phyloP scores from a whole-genome alignment of 2,329 filamentous ascomycete genomes.

The Monosporascus sp. region DNA sequence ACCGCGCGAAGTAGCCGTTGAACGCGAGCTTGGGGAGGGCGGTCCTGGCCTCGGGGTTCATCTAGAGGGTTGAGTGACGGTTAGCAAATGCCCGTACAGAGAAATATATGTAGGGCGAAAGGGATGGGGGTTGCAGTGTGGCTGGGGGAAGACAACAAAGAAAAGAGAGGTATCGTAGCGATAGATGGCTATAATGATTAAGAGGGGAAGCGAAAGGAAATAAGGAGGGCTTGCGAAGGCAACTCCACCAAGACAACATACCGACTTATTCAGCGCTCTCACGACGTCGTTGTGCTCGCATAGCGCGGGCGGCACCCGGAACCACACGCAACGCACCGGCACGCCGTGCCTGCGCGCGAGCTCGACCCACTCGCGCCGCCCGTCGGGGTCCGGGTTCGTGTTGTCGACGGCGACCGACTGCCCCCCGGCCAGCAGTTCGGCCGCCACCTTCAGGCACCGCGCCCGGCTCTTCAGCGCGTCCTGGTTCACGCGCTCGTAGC shows the following conservation, averaged over 20 bases:
- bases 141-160: neutral
- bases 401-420: constrained; percentile 80
- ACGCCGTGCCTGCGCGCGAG: constrained; percentile 66
- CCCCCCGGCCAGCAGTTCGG: constrained; percentile 56
- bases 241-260: constrained; percentile 13
- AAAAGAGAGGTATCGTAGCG: too few relatives aligned
- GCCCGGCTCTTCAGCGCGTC: constrained; percentile 73
- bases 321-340: constrained; percentile 79
- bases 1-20: constrained; percentile 65
- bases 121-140: neutral
- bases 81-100: neutral
- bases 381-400: constrained; percentile 82
- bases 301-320: constrained; percentile 65
- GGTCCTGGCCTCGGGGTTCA: constrained; percentile 77
- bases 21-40: constrained; percentile 78
- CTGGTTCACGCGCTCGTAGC: constrained; percentile 84
- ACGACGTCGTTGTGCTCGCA: constrained; percentile 85
- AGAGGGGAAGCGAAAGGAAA: neutral
- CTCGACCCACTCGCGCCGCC: constrained; percentile 70
- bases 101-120: neutral
- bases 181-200: neutral
- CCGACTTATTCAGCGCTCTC: constrained; percentile 56
- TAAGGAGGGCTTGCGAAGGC: too few relatives aligned
- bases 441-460: constrained; percentile 68
- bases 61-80: constrained; percentile 31